Evolutionary conservation across 306 rosid genomes (phyloP).

Genomic region (Quercus glauca): DNA sequence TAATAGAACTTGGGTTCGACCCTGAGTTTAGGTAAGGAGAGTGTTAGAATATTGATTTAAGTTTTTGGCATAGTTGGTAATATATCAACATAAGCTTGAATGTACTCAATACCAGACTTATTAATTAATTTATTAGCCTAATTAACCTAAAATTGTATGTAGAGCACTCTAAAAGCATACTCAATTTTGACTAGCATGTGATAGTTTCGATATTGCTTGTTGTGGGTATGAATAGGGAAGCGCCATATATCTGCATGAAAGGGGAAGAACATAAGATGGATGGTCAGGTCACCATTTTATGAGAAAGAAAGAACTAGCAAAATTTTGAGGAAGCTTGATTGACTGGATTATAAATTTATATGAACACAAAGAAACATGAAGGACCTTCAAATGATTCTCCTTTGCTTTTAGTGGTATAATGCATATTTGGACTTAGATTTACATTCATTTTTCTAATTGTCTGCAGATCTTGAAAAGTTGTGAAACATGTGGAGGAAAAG

Average conservation of each 20-base stretch:
- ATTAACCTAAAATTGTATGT: no score
- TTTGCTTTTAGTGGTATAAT: neutral
- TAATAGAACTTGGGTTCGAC: no score
- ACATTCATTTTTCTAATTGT: neutral
- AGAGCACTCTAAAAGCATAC: no score
- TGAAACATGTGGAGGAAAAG: conserved; percentile 59
- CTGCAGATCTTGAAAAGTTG: conserved; percentile 54
- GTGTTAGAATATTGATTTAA: neutral
- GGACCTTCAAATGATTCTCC: neutral
- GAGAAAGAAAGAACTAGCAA: no score
- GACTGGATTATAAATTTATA: neutral
- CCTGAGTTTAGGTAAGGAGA: no score
- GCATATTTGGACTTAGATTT: neutral
- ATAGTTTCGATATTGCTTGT: neutral
- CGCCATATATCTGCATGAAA: no score
- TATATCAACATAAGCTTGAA: no score
- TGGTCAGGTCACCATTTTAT: no score
- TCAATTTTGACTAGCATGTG: neutral
- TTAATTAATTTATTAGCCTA: no score
- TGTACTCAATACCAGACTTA: no score
- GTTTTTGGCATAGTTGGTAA: neutral
- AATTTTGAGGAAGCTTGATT: neutral
- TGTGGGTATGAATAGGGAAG: no score
- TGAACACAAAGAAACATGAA: neutral
- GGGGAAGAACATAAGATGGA: no score